Conservation (phyloP, 1,284 basidiomycete genomes). For the Leccinum pachyderme region DNA sequence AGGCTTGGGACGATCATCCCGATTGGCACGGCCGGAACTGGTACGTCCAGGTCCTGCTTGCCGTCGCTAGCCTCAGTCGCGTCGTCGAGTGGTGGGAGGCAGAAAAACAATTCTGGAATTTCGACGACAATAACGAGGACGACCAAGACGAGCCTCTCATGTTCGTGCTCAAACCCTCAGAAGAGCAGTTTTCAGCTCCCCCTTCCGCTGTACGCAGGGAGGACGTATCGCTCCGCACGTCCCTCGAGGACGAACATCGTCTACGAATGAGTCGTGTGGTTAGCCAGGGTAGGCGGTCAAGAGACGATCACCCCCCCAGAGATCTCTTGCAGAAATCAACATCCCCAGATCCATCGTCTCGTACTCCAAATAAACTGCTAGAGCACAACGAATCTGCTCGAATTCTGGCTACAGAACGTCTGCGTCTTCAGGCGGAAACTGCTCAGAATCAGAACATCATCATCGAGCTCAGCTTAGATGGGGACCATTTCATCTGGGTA, state of each 20-base stretch:
- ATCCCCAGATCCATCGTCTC: slow-evolving; percentile 34
- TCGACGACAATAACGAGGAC: slow-evolving; percentile 90
- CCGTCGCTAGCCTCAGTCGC: slow-evolving; percentile 93
- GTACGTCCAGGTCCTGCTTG: slow-evolving; percentile 96
- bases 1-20: slow-evolving; percentile 95
- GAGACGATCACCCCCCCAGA: slow-evolving; percentile 53
- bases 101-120: slow-evolving; percentile 99
- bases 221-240: slow-evolving; percentile 46
- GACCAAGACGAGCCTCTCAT: slow-evolving; percentile 87
- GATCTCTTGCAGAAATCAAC: slow-evolving; percentile 40
- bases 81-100: slow-evolving; percentile 99
- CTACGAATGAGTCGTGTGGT: slow-evolving; percentile 48
- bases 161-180: slow-evolving; percentile 85
- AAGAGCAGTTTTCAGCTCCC: slow-evolving; percentile 48
- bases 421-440: slow-evolving; percentile 85
- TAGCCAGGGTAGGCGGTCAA: slow-evolving; percentile 51
- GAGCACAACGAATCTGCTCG: slow-evolving; percentile 70
- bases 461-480: slow-evolving; percentile 91
- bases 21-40: slow-evolving; percentile 98
- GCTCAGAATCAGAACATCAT: slow-evolving; percentile 95
- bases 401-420: slow-evolving; percentile 77
- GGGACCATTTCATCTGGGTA: slow-evolving; percentile 89
- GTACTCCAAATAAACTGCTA: slow-evolving; percentile 42
- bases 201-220: slow-evolving; percentile 45
- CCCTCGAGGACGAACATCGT: slow-evolving; percentile 59